Conservation (phyloP, 345 rosid species). For the Clarkia xantiana region DNA sequence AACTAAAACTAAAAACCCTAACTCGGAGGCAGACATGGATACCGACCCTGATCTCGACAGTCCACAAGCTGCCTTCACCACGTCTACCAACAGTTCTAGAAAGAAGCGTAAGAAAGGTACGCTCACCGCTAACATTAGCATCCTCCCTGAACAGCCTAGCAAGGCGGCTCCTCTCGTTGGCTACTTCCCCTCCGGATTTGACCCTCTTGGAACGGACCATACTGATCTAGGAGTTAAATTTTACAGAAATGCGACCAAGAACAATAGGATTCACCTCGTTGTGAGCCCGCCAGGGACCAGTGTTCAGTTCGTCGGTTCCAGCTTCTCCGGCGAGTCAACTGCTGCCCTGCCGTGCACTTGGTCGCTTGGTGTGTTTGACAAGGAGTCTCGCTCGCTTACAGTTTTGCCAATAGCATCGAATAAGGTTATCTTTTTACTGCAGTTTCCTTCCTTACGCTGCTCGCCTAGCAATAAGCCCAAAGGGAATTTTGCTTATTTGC, state of each 20-base stretch:
- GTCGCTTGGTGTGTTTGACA: slow-evolving; percentile 63
- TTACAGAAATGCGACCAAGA: slow-evolving; percentile 2
- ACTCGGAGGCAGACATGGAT: background rate
- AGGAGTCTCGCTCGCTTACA: slow-evolving; percentile 39
- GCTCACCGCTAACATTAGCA: slow-evolving; percentile 23
- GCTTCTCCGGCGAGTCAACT: slow-evolving; percentile 48
- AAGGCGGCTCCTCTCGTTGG: slow-evolving; percentile 49
- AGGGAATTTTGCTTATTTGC: too few species aligned
- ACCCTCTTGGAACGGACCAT: slow-evolving; percentile 16
- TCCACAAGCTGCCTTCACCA: too few species aligned
- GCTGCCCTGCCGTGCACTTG: slow-evolving; percentile 47
- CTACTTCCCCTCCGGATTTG: slow-evolving; percentile 66
- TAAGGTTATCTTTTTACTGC: slow-evolving; percentile 27
- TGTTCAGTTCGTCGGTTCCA: slow-evolving; percentile 68
- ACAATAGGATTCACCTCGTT: slow-evolving; percentile 47
- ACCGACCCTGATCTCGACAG: background rate
- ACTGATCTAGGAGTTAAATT: background rate
- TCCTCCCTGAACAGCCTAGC: slow-evolving; percentile 27
- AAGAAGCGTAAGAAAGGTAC: slow-evolving; percentile 14
- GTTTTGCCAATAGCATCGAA: slow-evolving; percentile 63
- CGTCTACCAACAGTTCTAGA: background rate
- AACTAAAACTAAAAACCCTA: too few species aligned
- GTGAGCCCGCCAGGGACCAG: slow-evolving; percentile 44
- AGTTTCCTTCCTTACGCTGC: too few species aligned
- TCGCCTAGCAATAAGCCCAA: too few species aligned